These are phyloP conservation scores for Echinosophora koreensis DNA, from an alignment of 306 rosid genomes.

Conservation along the genomic window DNA sequence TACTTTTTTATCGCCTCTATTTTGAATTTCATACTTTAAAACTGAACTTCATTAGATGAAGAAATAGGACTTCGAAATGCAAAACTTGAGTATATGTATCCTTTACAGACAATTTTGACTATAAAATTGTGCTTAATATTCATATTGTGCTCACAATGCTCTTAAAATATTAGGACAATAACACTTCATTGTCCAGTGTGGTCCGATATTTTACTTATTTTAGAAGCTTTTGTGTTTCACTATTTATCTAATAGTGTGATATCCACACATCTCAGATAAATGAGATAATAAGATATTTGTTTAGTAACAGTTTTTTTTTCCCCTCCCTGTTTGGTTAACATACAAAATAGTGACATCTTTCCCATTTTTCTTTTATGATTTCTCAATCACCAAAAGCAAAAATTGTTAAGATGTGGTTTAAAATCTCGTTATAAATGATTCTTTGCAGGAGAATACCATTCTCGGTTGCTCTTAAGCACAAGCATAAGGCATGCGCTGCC, in stretches of 20 bases:
- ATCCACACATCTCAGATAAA: background rate
- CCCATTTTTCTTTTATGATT: background rate
- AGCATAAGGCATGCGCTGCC: conserved; percentile 75
- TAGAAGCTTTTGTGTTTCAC: background rate
- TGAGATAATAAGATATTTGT: background rate
- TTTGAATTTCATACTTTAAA: background rate
- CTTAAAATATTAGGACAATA: no score
- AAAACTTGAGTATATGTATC: background rate
- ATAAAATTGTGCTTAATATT: no score
- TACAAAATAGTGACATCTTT: background rate
- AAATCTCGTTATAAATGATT: conserved; percentile 29
- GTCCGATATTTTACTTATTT: background rate
- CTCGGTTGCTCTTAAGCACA: conserved; percentile 74
- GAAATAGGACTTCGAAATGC: background rate
- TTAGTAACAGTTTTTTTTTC: background rate
- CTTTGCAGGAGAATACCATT: conserved; percentile 83
- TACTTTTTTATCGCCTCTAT: background rate
- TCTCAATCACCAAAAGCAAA: background rate
- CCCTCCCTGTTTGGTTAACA: background rate
- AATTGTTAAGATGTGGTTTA: conserved; percentile 13
- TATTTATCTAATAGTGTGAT: background rate
- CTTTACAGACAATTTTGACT: background rate
- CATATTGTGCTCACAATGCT: no score
- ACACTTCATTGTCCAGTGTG: background rate
- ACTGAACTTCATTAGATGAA: conserved; percentile 27